A percentile compares a stretch with the other conserved stretches of the same genome.
Evolutionary conservation across 1,139 yeast species (phyloP).

Genomic region (Lodderomyces margitis): DNA sequence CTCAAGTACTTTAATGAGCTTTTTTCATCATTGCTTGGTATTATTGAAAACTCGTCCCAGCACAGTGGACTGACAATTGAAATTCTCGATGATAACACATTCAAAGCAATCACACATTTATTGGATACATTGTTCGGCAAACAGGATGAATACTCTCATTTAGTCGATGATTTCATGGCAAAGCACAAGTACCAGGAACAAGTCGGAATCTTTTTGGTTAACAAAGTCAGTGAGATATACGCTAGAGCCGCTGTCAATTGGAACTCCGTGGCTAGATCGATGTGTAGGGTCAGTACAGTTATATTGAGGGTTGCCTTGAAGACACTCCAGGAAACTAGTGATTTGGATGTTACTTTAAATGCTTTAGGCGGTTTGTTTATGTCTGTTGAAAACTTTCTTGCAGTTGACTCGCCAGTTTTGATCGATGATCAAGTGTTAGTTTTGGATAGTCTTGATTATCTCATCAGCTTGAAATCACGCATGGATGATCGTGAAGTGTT

Average conservation of each 20-base stretch:
- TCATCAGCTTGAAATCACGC: slow-evolving; percentile 41
- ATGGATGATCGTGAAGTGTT: slow-evolving; percentile 41
- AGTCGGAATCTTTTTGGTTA: slow-evolving; percentile 52
- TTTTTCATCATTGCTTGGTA: slow-evolving; percentile 41
- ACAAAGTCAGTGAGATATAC: slow-evolving; percentile 47
- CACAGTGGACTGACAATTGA: slow-evolving; percentile 27
- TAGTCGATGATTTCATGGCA: slow-evolving; percentile 49
- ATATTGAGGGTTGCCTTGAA: slow-evolving; percentile 42
- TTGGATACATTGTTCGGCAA: slow-evolving; percentile 65
- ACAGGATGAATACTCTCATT: slow-evolving; percentile 59
- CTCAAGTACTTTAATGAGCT: slow-evolving; percentile 57
- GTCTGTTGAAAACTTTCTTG: slow-evolving; percentile 47
- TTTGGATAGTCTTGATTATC: slow-evolving; percentile 56
- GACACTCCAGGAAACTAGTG: slow-evolving; percentile 23
- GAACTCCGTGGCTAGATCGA: slow-evolving; percentile 62
- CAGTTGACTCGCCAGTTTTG: slow-evolving; percentile 44
- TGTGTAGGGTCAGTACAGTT: slow-evolving; percentile 57
- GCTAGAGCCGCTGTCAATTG: slow-evolving; percentile 52
- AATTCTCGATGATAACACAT: slow-evolving; percentile 37
- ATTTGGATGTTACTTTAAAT: slow-evolving; percentile 30
- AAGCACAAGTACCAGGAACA: slow-evolving; percentile 38
- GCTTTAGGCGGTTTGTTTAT: slow-evolving; percentile 33
- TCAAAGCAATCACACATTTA: slow-evolving; percentile 58
- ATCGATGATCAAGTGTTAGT: slow-evolving; percentile 60
- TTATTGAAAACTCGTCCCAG: slow-evolving; percentile 28